phyloP scores from a whole-genome alignment of 805 yeast species.

The Jamesozyma piceae region DNA sequence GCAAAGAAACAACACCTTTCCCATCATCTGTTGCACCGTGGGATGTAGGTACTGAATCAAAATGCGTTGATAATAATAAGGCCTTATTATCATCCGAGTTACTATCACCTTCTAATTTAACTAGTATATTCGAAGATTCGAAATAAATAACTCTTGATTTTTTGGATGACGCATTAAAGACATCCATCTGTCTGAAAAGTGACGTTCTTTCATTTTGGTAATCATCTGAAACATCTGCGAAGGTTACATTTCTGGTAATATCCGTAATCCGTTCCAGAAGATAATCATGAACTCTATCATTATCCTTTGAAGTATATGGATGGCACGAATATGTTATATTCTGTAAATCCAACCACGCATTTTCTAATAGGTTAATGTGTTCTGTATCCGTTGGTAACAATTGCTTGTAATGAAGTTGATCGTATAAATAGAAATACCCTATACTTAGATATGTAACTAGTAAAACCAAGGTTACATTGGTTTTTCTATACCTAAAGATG shows the following conservation, averaged over 20 bases:
- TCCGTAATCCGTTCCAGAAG: slow-evolving; percentile 37
- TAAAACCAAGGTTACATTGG: slow-evolving; percentile 52
- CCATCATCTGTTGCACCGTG: slow-evolving; percentile 91
- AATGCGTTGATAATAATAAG: slow-evolving; percentile 73
- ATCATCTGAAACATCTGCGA: slow-evolving; percentile 33
- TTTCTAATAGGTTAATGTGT: slow-evolving; percentile 30
- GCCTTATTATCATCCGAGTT: slow-evolving; percentile 44
- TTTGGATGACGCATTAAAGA: slow-evolving; percentile 35
- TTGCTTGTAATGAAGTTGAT: slow-evolving; percentile 11
- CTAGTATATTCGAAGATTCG: slow-evolving; percentile 76
- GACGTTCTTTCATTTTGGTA: slow-evolving; percentile 33
- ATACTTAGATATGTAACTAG: slow-evolving; percentile 39
- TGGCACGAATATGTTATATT: slow-evolving; percentile 57
- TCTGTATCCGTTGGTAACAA: slow-evolving; percentile 27
- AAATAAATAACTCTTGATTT: slow-evolving; percentile 53
- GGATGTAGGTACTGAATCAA: slow-evolving; percentile 79
- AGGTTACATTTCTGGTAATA: slow-evolving; percentile 23
- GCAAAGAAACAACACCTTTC: slow-evolving; percentile 71
- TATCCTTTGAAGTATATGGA: slow-evolving; percentile 70
- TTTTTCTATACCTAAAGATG: slow-evolving; percentile 62
- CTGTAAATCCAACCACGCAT: slow-evolving; percentile 67
- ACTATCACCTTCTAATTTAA: slow-evolving; percentile 58
- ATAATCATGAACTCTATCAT: slow-evolving; percentile 68
- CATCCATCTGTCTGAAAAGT: slow-evolving; percentile 43
- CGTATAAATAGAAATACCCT: slow-evolving; percentile 30